phyloP scores from a whole-genome alignment of 306 rosid genomes.

The Cicer pinnatifidum region DNA sequence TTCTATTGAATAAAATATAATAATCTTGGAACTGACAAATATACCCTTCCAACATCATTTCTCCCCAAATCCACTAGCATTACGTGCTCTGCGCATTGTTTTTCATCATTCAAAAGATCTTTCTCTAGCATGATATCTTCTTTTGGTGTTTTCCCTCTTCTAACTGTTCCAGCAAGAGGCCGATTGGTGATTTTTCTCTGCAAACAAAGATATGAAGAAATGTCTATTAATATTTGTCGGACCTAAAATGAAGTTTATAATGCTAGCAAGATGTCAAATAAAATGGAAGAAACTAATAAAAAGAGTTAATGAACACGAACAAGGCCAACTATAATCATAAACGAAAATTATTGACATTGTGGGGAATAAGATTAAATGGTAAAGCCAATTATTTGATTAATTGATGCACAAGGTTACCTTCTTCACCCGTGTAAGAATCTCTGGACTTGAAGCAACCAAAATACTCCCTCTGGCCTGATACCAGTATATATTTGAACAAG shows the following conservation, averaged over 20 bases:
- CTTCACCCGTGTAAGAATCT: conserved; percentile 90
- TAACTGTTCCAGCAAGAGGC: conserved; percentile 95
- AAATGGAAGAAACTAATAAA: conserved; percentile 8
- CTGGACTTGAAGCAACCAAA: conserved; percentile 99
- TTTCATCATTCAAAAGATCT: conserved; percentile 80
- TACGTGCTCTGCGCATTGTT: conserved; percentile 92
- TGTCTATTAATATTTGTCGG: conserved; percentile 21
- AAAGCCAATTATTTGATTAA: conserved; percentile 14
- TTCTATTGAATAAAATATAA: conserved; percentile 21
- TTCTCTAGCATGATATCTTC: conserved; percentile 84
- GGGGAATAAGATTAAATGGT: neutral
- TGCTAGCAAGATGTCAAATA: conserved; percentile 2
- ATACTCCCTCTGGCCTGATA: conserved; percentile 92
- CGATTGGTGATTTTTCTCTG: conserved; percentile 79
- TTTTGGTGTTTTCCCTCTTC: conserved; percentile 88
- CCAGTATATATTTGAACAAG: conserved; percentile 33
- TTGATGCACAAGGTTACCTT: conserved; percentile 57
- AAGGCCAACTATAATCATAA: conserved; percentile 15
- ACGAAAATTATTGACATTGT: conserved; percentile 2
- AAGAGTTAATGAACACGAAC: conserved; percentile 31
- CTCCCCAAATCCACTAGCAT: conserved; percentile 98
- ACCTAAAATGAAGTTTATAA: neutral
- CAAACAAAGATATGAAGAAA: conserved; percentile 48
- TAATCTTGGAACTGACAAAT: conserved; percentile 40
- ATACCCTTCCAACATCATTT: conserved; percentile 96